These are phyloP conservation scores for Nidularia pulvinata DNA, from an alignment of 768 basidiomycete species.

Conservation along the genomic window DNA sequence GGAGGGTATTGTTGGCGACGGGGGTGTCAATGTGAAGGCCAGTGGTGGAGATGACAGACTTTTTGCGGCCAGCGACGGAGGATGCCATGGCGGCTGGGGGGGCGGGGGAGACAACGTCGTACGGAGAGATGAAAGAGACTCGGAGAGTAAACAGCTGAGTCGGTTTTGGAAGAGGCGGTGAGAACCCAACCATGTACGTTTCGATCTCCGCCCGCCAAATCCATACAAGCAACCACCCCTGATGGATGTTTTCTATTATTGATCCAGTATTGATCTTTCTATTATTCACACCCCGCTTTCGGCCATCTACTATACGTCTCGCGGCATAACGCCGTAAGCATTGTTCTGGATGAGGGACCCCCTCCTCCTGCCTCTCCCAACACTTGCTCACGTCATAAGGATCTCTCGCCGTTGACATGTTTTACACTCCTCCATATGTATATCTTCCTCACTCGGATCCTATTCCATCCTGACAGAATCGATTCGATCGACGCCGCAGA, in stretches of 20 bases:
- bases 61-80: conserved; percentile 72
- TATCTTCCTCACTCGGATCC: too few relatives aligned
- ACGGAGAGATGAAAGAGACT: conserved; percentile 4
- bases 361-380: too few relatives aligned
- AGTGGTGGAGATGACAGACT: conserved; percentile 68
- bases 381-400: too few relatives aligned
- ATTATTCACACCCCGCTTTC: not conserved
- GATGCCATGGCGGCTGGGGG: conserved; percentile 34
- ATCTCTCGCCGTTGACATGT: too few relatives aligned
- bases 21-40: conserved; percentile 74
- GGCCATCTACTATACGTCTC: not conserved
- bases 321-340: too few relatives aligned
- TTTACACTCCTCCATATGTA: too few relatives aligned
- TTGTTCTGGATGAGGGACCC: too few relatives aligned
- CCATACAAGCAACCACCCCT: conserved; percentile 8
- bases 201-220: conserved; percentile 20
- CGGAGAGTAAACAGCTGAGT: conserved; percentile 5
- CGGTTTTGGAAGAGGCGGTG: conserved; percentile 6
- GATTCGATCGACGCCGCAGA: too few relatives aligned
- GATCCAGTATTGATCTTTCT: not conserved
- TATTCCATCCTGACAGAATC: too few relatives aligned
- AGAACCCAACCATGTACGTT: conserved; percentile 7
- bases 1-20: conserved; percentile 79
- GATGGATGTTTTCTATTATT: conserved; percentile 6
- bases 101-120: conserved; percentile 4